Evolutionary conservation across 257 asterid genomes (phyloP).

Genomic region (Catharanthus roseus): DNA sequence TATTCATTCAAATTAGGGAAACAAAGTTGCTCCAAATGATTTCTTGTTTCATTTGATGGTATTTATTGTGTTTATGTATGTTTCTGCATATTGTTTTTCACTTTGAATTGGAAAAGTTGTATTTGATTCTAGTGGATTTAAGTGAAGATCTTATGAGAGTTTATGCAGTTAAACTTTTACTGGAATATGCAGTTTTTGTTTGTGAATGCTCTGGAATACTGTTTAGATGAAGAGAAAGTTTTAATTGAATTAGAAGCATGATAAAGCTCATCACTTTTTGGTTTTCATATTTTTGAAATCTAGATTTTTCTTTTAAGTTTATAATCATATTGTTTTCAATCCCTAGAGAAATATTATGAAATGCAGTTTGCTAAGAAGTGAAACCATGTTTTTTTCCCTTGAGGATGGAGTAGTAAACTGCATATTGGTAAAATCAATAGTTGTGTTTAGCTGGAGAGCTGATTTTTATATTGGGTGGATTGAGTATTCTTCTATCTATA

Average conservation of each 20-base stretch:
- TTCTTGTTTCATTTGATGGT: not conserved
- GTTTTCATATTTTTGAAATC: constrained; percentile 1
- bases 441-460: not conserved
- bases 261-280: not conserved
- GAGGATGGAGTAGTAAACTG: not conserved
- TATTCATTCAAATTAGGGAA: not conserved
- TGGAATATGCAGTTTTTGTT: not conserved
- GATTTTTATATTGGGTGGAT: not conserved
- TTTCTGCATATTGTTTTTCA: not conserved
- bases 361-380: not conserved
- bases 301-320: not conserved
- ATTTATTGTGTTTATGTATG: not conserved
- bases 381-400: not conserved
- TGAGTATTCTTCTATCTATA: not conserved
- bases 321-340: not conserved
- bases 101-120: not conserved
- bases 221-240: not conserved
- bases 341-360: not conserved
- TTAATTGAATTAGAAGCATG: not conserved
- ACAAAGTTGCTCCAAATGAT: not conserved
- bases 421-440: not conserved
- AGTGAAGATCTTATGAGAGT: not conserved
- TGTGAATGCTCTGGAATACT: not conserved
- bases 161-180: not conserved
- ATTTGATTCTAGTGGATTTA: not conserved